These are phyloP conservation scores for Penicillium verrucosum DNA, from an alignment of 2,329 filamentous ascomycete genomes.

Conservation along the genomic window DNA sequence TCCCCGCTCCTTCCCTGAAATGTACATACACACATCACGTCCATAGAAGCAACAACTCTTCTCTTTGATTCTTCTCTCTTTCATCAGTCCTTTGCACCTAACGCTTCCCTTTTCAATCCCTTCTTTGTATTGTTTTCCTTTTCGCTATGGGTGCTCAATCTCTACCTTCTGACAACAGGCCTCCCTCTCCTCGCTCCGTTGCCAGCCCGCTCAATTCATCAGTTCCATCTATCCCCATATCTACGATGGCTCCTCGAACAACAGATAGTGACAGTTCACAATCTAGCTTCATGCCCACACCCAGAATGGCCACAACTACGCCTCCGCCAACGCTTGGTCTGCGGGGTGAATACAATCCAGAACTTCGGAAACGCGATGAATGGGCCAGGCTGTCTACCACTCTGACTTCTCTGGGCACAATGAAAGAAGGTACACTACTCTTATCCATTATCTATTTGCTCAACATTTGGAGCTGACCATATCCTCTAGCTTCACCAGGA, in stretches of 20 bases:
- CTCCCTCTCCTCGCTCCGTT: background rate
- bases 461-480: background rate
- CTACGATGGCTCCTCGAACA: background rate
- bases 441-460: background rate
- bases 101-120: background rate
- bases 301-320: background rate
- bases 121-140: background rate
- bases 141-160: background rate
- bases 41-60: conserved; percentile 1
- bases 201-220: background rate
- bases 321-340: background rate
- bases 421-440: background rate
- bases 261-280: background rate
- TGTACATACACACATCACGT: background rate
- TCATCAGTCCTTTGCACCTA: background rate
- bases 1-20: background rate
- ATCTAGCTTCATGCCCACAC: background rate
- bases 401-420: background rate
- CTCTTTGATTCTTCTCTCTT: background rate
- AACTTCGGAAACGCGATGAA: background rate
- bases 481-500: background rate
- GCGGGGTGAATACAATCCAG: background rate
- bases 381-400: background rate
- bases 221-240: background rate
- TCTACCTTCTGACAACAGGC: background rate